Conservation (phyloP, 2,329 filamentous ascomycete species). For the Penicillium brevicompactum region DNA sequence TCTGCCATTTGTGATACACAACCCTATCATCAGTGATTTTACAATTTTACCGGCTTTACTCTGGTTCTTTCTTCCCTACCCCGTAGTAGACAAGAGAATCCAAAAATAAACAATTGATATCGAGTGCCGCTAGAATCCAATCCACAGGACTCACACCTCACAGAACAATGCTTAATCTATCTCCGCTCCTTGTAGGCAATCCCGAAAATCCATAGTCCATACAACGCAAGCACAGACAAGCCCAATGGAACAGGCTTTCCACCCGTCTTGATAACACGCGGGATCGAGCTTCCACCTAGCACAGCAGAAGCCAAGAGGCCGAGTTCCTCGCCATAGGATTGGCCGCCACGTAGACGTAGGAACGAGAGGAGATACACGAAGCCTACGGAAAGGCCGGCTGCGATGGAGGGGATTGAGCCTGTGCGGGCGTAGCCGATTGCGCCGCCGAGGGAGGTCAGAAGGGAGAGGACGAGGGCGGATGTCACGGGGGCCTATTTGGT, state of each 20-base stretch:
- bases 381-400: slow-evolving; percentile 82
- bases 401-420: slow-evolving; percentile 81
- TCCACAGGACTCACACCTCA: not conserved
- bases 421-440: slow-evolving; percentile 84
- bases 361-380: slow-evolving; percentile 76
- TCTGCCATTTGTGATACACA: too few relatives aligned
- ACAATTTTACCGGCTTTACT: too few relatives aligned
- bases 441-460: slow-evolving; percentile 83
- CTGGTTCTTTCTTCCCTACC: too few relatives aligned
- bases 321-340: slow-evolving; percentile 83
- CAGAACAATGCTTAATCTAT: slow-evolving; percentile 2
- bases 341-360: slow-evolving; percentile 72
- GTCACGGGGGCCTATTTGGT: slow-evolving; percentile 35
- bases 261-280: slow-evolving; percentile 76
- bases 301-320: slow-evolving; percentile 86
- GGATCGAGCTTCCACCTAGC: slow-evolving; percentile 80
- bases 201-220: slow-evolving; percentile 80
- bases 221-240: slow-evolving; percentile 75
- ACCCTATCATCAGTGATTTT: too few relatives aligned
- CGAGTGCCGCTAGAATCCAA: not conserved
- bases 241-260: slow-evolving; percentile 80
- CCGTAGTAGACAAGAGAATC: too few relatives aligned
- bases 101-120: not conserved
- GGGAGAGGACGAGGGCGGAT: slow-evolving; percentile 76
- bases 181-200: slow-evolving; percentile 57